Percentiles rank a stretch among this genome's conserved stretches.
Conservation (phyloP, 768 basidiomycete genomes). For the Boletus edulis region DNA sequence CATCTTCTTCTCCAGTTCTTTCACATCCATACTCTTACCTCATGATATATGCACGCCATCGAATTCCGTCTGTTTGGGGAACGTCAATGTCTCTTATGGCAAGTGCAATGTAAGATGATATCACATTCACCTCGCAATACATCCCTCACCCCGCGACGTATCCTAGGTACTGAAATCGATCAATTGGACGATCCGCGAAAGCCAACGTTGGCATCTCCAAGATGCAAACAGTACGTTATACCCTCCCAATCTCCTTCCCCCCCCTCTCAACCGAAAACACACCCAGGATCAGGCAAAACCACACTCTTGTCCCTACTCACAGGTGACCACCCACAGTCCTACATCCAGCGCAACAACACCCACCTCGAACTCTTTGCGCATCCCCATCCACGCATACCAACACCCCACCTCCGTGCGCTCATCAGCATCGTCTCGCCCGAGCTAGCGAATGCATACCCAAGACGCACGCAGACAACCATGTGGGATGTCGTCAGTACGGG, state of each 20-base stretch:
- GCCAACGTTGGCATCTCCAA: constrained; percentile 87
- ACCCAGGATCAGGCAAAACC: constrained; percentile 86
- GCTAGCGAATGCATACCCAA: constrained; percentile 86
- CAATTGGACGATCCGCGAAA: constrained; percentile 77
- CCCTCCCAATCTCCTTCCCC: not conserved
- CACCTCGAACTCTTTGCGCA: constrained; percentile 57
- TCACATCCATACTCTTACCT: constrained; percentile 76
- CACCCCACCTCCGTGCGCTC: constrained; percentile 57
- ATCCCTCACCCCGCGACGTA: not conserved
- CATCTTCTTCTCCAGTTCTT: constrained; percentile 94
- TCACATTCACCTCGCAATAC: not conserved
- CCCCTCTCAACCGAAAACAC: not conserved
- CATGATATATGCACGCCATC: not conserved
- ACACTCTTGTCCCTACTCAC: constrained; percentile 88
- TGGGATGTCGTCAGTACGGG: constrained; percentile 85
- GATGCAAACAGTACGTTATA: constrained; percentile 72
- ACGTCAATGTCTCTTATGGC: constrained; percentile 69
- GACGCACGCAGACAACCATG: constrained; percentile 62
- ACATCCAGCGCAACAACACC: constrained; percentile 53
- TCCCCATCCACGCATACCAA: constrained; percentile 66
- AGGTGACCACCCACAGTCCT: constrained; percentile 95
- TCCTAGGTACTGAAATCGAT: constrained; percentile 70
- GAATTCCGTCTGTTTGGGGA: constrained; percentile 26
- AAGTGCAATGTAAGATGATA: constrained; percentile 49
- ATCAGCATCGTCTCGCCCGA: constrained; percentile 89